Percentiles rank a stretch among this genome's conserved stretches.
phyloP scores from a whole-genome alignment of 305 asterid genomes.

The Rubia peregrina region DNA sequence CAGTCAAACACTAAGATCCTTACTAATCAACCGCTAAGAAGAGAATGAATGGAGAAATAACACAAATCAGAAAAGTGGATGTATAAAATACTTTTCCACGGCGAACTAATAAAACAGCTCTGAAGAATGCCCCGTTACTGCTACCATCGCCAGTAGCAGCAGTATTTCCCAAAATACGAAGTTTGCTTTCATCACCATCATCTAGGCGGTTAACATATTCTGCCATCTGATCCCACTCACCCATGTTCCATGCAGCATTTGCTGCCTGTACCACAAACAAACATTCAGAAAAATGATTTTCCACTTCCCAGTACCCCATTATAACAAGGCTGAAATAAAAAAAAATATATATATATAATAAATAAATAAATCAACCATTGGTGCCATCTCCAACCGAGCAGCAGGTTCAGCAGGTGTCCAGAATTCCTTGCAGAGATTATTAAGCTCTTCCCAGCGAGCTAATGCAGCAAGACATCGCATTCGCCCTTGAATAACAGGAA shows the following conservation, averaged over 20 bases:
- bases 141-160: constrained; percentile 94
- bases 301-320: not conserved
- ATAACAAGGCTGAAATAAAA: constrained; percentile 11
- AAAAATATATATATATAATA: constrained; percentile 9
- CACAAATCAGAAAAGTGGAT: constrained; percentile 50
- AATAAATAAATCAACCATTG: constrained; percentile 46
- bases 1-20: constrained; percentile 4
- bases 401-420: constrained; percentile 99
- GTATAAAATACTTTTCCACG: constrained; percentile 63
- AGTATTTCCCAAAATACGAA: constrained; percentile 89
- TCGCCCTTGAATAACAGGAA: constrained; percentile 52
- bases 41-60: constrained; percentile 12
- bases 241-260: constrained; percentile 99
- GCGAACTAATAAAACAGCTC: constrained; percentile 92
- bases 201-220: constrained; percentile 95
- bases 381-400: constrained; percentile 99
- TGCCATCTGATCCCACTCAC: constrained; percentile 99
- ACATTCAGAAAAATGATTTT: constrained; percentile 15
- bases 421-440: constrained; percentile 88
- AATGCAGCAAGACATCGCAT: constrained; percentile 99
- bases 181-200: constrained; percentile 97
- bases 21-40: constrained; percentile 6
- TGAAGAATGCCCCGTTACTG: constrained; percentile 85
- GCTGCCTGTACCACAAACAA: constrained; percentile 63
- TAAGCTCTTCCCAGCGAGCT: constrained; percentile 99